Evolutionary conservation across 495 filamentous ascomycete species (phyloP).

Genomic region (Aspergillus steynii): DNA sequence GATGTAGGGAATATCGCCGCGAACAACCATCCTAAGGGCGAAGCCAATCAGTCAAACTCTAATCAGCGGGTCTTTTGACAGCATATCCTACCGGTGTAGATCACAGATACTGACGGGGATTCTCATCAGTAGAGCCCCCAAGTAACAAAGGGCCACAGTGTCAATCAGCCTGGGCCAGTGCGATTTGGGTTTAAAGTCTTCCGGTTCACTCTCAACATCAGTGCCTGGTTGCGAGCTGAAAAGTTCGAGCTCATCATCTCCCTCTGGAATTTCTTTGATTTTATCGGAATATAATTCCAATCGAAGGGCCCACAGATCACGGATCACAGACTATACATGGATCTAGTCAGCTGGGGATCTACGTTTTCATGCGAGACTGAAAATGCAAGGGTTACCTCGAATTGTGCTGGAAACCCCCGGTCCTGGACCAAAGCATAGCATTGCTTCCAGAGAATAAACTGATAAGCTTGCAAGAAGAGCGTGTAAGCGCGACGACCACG

Average conservation of each 20-base stretch:
- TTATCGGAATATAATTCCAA: slow-evolving; percentile 50
- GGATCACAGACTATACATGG: slow-evolving; percentile 49
- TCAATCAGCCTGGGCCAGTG: slow-evolving; percentile 61
- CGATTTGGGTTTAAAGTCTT: slow-evolving; percentile 25
- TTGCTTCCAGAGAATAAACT: slow-evolving; percentile 83
- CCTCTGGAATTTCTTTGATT: slow-evolving; percentile 36
- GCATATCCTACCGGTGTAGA: slow-evolving; percentile 49
- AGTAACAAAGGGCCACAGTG: slow-evolving; percentile 65
- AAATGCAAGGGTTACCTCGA: slow-evolving; percentile 51
- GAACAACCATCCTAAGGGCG: slow-evolving; percentile 34
- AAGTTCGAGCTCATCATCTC: slow-evolving; percentile 35
- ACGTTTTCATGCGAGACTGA: background rate
- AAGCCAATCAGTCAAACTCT: background rate
- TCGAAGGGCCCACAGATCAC: slow-evolving; percentile 70
- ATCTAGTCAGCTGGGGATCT: background rate
- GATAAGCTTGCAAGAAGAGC: slow-evolving; percentile 80
- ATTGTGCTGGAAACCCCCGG: slow-evolving; percentile 61
- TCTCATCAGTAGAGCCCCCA: slow-evolving; percentile 63
- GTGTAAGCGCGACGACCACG: slow-evolving; percentile 65
- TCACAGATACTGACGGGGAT: slow-evolving; percentile 64
- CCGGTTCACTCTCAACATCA: slow-evolving; percentile 28
- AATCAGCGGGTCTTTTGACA: background rate
- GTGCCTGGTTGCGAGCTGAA: slow-evolving; percentile 54
- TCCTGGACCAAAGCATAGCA: slow-evolving; percentile 59
- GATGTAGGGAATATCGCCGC: slow-evolving; percentile 49